A percentile compares a stretch with the other conserved stretches of the same genome.
phyloP scores from a whole-genome alignment of 176 grass and related monocot species.

The Panicum miliaceum region DNA sequence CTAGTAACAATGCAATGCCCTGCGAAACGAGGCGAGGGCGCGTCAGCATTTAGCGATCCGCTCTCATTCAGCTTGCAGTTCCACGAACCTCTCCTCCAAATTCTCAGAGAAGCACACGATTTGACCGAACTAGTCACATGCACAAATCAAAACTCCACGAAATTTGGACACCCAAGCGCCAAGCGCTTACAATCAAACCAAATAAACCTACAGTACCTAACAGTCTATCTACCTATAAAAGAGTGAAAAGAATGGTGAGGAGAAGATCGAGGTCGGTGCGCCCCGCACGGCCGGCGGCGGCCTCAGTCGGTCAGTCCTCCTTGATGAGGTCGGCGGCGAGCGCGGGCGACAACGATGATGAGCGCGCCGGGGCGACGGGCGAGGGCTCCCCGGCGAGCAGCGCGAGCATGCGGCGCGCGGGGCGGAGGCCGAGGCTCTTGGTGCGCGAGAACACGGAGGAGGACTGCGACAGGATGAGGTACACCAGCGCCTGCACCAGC shows the following conservation, averaged over 20 bases:
- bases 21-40: too few species aligned
- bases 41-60: too few species aligned
- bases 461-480: conserved; percentile 73
- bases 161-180: too few species aligned
- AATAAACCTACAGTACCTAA: too few species aligned
- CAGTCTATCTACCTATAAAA: too few species aligned
- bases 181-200: too few species aligned
- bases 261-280: not conserved
- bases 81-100: too few species aligned
- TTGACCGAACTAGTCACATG: too few species aligned
- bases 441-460: conserved; percentile 64
- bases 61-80: too few species aligned
- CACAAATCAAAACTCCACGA: too few species aligned
- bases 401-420: conserved; percentile 51
- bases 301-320: conserved; percentile 25
- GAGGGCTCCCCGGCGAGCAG: conserved; percentile 60
- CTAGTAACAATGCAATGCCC: too few species aligned
- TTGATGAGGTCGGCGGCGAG: not conserved
- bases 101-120: too few species aligned
- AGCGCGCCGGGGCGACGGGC: conserved; percentile 7
- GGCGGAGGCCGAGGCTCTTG: conserved; percentile 40
- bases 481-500: conserved; percentile 75
- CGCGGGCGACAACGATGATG: not conserved
- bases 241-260: not conserved
- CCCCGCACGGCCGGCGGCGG: not conserved